A percentile compares a stretch with the other conserved stretches of the same genome.
phyloP scores from a whole-genome alignment of 2,329 filamentous ascomycete genomes.

The Pleomassaria siparia region DNA sequence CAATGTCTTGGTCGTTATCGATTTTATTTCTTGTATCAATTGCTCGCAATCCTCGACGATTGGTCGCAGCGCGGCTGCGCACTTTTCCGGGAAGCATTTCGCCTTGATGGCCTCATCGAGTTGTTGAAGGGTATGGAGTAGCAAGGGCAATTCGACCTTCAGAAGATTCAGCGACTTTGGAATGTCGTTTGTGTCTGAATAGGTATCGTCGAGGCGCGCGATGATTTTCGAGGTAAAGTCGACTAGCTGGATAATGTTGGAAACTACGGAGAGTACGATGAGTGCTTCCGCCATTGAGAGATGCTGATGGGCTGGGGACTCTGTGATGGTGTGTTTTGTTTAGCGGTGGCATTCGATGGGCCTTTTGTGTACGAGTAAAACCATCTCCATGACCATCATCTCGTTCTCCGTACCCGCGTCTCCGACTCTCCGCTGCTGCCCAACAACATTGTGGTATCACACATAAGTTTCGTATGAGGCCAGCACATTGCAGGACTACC shows the following conservation, averaged over 20 bases:
- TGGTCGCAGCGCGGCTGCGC: slow-evolving; percentile 1
- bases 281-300: slow-evolving; percentile 6
- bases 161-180: slow-evolving; percentile 4
- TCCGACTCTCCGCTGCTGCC: too few species aligned
- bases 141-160: slow-evolving; percentile 3
- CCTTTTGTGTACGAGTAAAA: too few species aligned
- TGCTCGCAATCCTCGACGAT: slow-evolving; percentile 1
- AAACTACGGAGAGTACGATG: not conserved
- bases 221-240: slow-evolving; percentile 6
- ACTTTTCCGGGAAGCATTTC: not conserved
- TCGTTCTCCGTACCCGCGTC: too few species aligned
- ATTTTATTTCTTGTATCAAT: slow-evolving; percentile 1
- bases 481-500: too few species aligned
- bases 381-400: too few species aligned
- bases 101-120: not conserved
- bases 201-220: slow-evolving; percentile 3
- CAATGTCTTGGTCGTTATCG: slow-evolving; percentile 4
- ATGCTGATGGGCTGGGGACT: not conserved
- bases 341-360: too few species aligned
- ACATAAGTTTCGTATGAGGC: too few species aligned
- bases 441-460: too few species aligned
- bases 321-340: too few species aligned
- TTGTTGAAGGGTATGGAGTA: slow-evolving; percentile 2
- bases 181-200: slow-evolving; percentile 2
- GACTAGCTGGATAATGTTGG: slow-evolving; percentile 8